A percentile compares a stretch with the other conserved stretches of the same genome.
Conservation (phyloP, 2,329 filamentous ascomycete species). For the Clarireedia monteithiana region DNA sequence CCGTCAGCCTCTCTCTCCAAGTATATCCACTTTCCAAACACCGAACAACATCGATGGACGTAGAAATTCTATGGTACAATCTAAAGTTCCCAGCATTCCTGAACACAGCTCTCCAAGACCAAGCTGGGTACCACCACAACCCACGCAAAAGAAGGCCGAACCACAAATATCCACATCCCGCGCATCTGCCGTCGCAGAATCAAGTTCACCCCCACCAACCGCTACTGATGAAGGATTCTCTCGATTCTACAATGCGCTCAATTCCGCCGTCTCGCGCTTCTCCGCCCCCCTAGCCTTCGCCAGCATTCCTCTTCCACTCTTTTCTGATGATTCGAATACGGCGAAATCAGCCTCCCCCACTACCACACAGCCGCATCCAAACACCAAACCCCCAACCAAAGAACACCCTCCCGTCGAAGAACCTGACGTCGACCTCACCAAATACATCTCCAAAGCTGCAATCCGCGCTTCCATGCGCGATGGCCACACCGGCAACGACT, state of each 20-base stretch:
- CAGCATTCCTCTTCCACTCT: constrained; percentile 79
- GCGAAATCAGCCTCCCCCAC: constrained; percentile 32
- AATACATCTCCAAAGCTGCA: constrained; percentile 78
- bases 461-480: constrained; percentile 70
- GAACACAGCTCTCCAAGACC: constrained; percentile 40
- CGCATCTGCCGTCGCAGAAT: constrained; percentile 29
- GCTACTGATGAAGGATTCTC: constrained; percentile 70
- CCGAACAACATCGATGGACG: constrained; percentile 60
- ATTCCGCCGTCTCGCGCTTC: constrained; percentile 77
- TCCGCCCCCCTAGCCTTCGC: constrained; percentile 90
- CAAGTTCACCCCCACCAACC: constrained; percentile 22
- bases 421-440: constrained; percentile 75
- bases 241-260: constrained; percentile 87
- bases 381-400: constrained; percentile 20
- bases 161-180: constrained; percentile 17
- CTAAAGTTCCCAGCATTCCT: constrained; percentile 46
- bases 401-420: constrained; percentile 36
- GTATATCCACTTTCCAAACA: constrained; percentile 65
- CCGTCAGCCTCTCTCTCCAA: constrained; percentile 61
- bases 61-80: constrained; percentile 38
- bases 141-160: constrained; percentile 24
- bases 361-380: constrained; percentile 28
- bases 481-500: constrained; percentile 56
- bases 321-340: constrained; percentile 38
- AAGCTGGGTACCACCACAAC: constrained; percentile 42